A percentile compares a stretch with the other conserved stretches of the same genome.
These are phyloP conservation scores for Cladosporium sp. DNA, from an alignment of 2,329 filamentous ascomycete species.

Conservation along the genomic window DNA sequence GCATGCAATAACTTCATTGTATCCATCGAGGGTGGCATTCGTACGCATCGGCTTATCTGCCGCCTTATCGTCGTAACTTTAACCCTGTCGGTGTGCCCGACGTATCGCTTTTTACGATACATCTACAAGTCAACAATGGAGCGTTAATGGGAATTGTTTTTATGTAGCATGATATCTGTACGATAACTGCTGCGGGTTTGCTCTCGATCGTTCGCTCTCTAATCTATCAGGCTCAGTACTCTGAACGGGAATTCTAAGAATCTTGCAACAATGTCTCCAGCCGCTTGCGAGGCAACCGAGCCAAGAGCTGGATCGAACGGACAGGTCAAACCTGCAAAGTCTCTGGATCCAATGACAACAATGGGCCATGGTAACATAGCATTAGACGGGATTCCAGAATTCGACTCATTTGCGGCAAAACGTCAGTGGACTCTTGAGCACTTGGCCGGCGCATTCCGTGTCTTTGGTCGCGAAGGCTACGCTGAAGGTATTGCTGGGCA, in stretches of 20 bases:
- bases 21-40: neutral
- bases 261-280: neutral
- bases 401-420: conserved; percentile 52
- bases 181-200: neutral
- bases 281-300: neutral
- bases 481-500: conserved; percentile 66
- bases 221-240: neutral
- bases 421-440: conserved; percentile 61
- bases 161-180: neutral
- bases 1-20: neutral
- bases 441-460: conserved; percentile 64
- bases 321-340: neutral
- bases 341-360: neutral
- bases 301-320: neutral
- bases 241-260: neutral
- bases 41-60: neutral
- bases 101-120: neutral
- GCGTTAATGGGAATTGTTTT: neutral
- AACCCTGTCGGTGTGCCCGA: neutral
- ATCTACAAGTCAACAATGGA: neutral
- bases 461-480: conserved; percentile 61
- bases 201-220: neutral
- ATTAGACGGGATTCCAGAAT: conserved; percentile 53
- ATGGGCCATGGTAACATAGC: conserved; percentile 41
- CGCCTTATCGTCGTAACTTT: neutral